These are phyloP conservation scores for Serendipita sp. DNA, from an alignment of 1,284 basidiomycete species.

Conservation along the genomic window DNA sequence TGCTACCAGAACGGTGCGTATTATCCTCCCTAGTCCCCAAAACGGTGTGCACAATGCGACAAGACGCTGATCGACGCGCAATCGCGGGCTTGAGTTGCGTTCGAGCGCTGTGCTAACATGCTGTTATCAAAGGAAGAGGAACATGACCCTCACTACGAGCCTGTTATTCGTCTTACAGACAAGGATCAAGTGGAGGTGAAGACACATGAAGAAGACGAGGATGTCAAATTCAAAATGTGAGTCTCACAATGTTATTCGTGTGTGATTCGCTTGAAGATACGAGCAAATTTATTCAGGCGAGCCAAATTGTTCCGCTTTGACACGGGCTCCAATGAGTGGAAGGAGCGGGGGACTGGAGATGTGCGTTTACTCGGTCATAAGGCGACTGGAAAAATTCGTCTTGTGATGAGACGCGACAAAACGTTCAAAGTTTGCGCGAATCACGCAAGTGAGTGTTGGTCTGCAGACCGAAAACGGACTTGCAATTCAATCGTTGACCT, in stretches of 20 bases:
- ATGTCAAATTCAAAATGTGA: conserved; percentile 91
- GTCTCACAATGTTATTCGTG: conserved; percentile 23
- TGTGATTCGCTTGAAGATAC: conserved; percentile 7
- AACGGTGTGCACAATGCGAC: neutral
- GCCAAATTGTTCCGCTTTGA: conserved; percentile 98
- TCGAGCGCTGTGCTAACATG: neutral
- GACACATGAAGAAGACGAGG: conserved; percentile 93
- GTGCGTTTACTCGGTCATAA: conserved; percentile 82
- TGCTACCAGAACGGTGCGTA: neutral
- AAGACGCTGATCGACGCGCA: conserved; percentile 2
- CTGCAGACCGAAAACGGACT: neutral
- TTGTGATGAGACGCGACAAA: conserved; percentile 99
- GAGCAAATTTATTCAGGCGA: conserved; percentile 44
- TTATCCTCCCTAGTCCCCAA: neutral
- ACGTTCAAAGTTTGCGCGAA: conserved; percentile 99
- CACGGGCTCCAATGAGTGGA: conserved; percentile 76
- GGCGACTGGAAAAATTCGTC: conserved; percentile 78
- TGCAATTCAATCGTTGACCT: neutral
- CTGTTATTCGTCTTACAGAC: conserved; percentile 93
- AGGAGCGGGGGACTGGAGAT: conserved; percentile 89
- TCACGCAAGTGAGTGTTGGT: conserved; percentile 65
- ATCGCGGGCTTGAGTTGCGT: neutral
- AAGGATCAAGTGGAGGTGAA: conserved; percentile 70
- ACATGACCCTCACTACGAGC: conserved; percentile 85
- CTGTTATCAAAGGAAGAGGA: conserved; percentile 54